Evolutionary conservation across 345 rosid species (phyloP).

Genomic region (Triadica sebifera): DNA sequence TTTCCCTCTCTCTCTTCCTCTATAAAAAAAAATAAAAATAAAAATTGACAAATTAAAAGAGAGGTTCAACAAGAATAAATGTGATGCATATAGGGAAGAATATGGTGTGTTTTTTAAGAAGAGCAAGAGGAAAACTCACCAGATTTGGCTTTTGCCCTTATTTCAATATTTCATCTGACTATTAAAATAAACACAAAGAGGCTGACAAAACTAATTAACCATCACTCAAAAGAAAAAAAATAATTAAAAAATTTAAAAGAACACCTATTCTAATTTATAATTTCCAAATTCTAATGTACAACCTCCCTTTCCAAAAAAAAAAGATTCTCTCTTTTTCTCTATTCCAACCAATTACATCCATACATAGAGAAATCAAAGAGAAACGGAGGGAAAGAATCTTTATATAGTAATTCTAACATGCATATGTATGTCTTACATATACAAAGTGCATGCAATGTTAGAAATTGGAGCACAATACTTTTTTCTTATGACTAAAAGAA

Average conservation of each 20-base stretch:
- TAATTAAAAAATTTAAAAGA: too few relatives aligned
- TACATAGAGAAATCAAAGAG: too few relatives aligned
- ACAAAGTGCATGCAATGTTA: too few relatives aligned
- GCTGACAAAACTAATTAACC: conserved; percentile 19
- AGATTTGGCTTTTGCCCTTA: not conserved
- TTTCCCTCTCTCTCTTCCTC: conserved; percentile 18
- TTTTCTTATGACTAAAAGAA: too few relatives aligned
- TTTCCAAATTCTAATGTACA: too few relatives aligned
- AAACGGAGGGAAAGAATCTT: too few relatives aligned
- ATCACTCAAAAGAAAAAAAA: conserved; percentile 10
- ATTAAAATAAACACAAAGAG: conserved; percentile 17
- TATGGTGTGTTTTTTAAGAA: conserved; percentile 82
- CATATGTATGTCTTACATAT: too few relatives aligned
- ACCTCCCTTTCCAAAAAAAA: too few relatives aligned
- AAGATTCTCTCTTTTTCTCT: not conserved
- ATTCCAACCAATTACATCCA: too few relatives aligned
- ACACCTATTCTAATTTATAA: too few relatives aligned
- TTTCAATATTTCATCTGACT: conserved; percentile 15
- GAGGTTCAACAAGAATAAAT: conserved; percentile 92
- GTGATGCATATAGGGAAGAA: conserved; percentile 81
- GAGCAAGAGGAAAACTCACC: conserved; percentile 18
- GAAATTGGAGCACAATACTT: too few relatives aligned
- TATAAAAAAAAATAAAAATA: not conserved
- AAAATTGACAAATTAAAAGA: not conserved
- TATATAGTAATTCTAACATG: too few relatives aligned